Evolutionary conservation across 257 asterid species (phyloP), one percentile per base, ranked within the genome.

Genomic region (Capsicum pubescens): DNA sequence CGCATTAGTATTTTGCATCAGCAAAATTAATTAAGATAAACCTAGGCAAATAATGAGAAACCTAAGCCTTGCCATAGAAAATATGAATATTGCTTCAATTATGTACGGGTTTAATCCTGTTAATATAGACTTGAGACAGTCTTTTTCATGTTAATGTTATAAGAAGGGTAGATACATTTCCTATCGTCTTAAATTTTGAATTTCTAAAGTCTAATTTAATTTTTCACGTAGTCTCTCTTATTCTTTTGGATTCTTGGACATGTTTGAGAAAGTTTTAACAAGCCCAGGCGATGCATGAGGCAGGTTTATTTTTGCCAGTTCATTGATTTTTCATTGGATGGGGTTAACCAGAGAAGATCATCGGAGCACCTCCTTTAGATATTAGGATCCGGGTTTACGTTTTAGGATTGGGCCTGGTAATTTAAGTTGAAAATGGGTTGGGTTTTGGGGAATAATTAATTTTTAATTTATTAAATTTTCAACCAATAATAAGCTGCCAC

Each of bases 211-310:
- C 21, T 50, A 9, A 64, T 82, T 52, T n/a, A 52, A 26, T 26
- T 26, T 26, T 26, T 26, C 32, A 26, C 1, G 32, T 26, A 26
- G 32, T 26, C 32, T 26, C 32, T 26, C 2, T 26, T 26, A 26
- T 26, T 26, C 32, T 26, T 26, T 26, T 26, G 36, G 83, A 67
- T 39, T 39, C 44, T 86, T 71, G 69, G 76, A 84, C 80, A 63
- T 86, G 63, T 66, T 36, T 80, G 84, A 58, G 63, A 35, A 44
- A 69, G 6, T 56, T 66, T 56, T 26, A 54, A 80, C 82, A 14
- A 46, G n/a, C 84, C 86, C 21, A 81, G 89, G 86, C 81, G 81
- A 52, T 54, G 26, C 39, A 67, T 70, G 68, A 79, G 86, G 86
- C 59, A 80, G 85, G 58, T 42, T 58, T 78, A 58, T 67, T 63